Evolutionary conservation across 2,329 filamentous ascomycete species (phyloP).

Genomic region (Pseudogymnoascus destructans): DNA sequence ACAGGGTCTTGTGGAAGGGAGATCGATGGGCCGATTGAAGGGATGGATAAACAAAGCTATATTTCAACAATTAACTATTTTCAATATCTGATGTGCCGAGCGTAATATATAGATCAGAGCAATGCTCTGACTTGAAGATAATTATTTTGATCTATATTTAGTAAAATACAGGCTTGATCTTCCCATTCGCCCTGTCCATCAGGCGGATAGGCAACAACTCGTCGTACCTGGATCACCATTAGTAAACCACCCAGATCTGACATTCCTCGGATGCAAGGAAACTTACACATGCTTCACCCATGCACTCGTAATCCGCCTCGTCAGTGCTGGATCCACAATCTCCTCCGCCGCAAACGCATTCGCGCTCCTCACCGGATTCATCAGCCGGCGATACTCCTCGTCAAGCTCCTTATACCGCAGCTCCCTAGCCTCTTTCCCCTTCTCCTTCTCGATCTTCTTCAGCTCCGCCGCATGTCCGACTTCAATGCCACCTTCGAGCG

Average conservation of each 20-base stretch:
- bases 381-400: slow-evolving; percentile 45
- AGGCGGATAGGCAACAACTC: slow-evolving; percentile 20
- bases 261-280: slow-evolving; percentile 28
- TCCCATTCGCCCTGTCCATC: slow-evolving; percentile 29
- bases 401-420: slow-evolving; percentile 40
- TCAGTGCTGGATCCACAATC: slow-evolving; percentile 49
- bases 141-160: slow-evolving; percentile 9
- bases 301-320: slow-evolving; percentile 38
- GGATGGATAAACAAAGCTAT: background rate
- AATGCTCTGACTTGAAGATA: background rate
- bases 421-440: slow-evolving; percentile 33
- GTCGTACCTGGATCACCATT: slow-evolving; percentile 15
- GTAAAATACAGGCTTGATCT: slow-evolving; percentile 31
- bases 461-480: slow-evolving; percentile 49
- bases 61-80: background rate
- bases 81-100: background rate
- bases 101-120: background rate
- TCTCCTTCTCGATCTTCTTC: slow-evolving; percentile 38
- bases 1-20: background rate
- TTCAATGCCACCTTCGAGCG: slow-evolving; percentile 51
- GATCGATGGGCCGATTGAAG: background rate
- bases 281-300: slow-evolving; percentile 41
- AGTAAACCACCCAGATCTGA: slow-evolving; percentile 30
- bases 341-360: slow-evolving; percentile 52
- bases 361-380: slow-evolving; percentile 52